Evolutionary conservation across 2,329 filamentous ascomycete species (phyloP).

Genomic region (Fusarium goolgardi): DNA sequence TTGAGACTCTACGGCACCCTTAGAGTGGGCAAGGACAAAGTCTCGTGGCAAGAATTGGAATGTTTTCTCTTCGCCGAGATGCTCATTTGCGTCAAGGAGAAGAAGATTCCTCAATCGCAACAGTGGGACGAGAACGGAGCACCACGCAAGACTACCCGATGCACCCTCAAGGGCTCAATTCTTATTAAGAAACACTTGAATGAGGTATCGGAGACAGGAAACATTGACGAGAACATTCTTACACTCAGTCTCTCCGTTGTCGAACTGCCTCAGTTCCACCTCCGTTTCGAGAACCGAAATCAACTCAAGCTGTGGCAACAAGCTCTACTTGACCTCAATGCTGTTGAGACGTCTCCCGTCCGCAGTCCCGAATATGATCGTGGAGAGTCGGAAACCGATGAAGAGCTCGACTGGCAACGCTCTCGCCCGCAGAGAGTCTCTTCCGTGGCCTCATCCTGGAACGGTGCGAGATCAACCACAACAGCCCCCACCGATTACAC

Average conservation of each 20-base stretch:
- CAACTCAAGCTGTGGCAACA: constrained; percentile 93
- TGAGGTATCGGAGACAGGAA: constrained; percentile 79
- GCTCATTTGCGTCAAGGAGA: constrained; percentile 99
- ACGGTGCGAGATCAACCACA: constrained; percentile 81
- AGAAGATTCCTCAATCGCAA: constrained; percentile 72
- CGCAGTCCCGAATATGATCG: constrained; percentile 83
- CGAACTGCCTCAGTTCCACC: constrained; percentile 93
- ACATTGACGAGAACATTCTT: constrained; percentile 81
- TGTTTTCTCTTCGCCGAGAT: constrained; percentile 98
- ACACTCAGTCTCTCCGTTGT: constrained; percentile 91
- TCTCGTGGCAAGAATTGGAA: constrained; percentile 97
- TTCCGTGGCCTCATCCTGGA: constrained; percentile 85
- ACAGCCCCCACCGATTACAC: constrained; percentile 95
- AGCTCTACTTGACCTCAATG: constrained; percentile 84
- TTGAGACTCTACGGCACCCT: constrained; percentile 89
- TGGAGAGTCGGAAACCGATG: constrained; percentile 83
- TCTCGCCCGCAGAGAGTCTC: constrained; percentile 76
- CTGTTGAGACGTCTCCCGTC: constrained; percentile 70
- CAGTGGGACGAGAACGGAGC: constrained; percentile 74
- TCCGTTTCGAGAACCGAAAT: constrained; percentile 84
- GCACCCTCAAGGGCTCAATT: constrained; percentile 95
- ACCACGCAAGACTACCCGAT: constrained; percentile 75
- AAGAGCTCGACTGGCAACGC: constrained; percentile 83
- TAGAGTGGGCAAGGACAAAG: constrained; percentile 93
- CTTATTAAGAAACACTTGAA: constrained; percentile 98